Conservation (phyloP, 2,329 filamentous ascomycete genomes). For the Lithohypha guttulata region DNA sequence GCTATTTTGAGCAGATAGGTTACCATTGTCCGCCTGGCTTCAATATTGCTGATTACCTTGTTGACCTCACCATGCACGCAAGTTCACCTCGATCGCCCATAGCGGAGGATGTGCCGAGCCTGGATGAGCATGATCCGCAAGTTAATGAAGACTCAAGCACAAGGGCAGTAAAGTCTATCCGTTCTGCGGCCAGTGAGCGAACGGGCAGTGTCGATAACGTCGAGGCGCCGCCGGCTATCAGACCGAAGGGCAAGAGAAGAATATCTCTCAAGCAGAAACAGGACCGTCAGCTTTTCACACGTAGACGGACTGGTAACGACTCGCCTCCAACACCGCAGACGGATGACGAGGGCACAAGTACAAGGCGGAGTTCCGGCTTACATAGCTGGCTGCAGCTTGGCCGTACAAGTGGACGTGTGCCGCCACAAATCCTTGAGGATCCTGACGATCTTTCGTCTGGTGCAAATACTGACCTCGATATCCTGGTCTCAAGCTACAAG, state of each 20-base stretch:
- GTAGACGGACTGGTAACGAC: constrained; percentile 51
- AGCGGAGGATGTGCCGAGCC: constrained; percentile 46
- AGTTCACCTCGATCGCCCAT: constrained; percentile 46
- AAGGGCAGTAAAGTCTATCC: constrained; percentile 81
- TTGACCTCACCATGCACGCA: constrained; percentile 96
- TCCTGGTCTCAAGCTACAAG: constrained; percentile 64
- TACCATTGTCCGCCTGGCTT: constrained; percentile 92
- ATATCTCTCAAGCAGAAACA: constrained; percentile 78
- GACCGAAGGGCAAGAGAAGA: constrained; percentile 59
- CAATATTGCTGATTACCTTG: constrained; percentile 96
- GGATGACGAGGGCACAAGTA: constrained; percentile 40
- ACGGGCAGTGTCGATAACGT: constrained; percentile 61
- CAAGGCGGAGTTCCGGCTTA: constrained; percentile 32
- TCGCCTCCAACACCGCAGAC: constrained; percentile 50
- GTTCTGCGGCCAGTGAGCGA: constrained; percentile 78
- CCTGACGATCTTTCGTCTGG: constrained; percentile 49
- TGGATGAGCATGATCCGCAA: constrained; percentile 24
- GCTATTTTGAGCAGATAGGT: constrained; percentile 83
- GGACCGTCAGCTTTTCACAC: constrained; percentile 80
- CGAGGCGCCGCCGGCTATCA: constrained; percentile 50
- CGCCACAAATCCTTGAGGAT: constrained; percentile 58
- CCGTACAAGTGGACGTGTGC: constrained; percentile 42
- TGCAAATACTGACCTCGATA: constrained; percentile 67
- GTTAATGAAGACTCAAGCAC: constrained; percentile 77
- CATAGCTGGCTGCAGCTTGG: constrained; percentile 52